Evolutionary conservation across 495 filamentous ascomycete genomes (phyloP).

Genomic region (Podospora tetraspora): DNA sequence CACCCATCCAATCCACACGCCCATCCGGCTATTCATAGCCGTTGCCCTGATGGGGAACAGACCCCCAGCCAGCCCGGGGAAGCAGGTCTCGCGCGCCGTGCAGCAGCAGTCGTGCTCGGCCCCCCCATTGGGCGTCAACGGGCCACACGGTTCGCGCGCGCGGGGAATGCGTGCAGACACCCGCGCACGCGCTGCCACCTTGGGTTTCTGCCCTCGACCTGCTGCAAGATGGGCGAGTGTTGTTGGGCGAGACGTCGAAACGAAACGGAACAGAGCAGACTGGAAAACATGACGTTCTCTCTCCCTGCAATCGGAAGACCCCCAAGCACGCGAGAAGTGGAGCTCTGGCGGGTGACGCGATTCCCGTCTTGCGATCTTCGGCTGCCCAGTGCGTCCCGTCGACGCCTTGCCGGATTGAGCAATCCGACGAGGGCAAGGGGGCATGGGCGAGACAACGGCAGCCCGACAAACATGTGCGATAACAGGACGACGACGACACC

Average conservation of each 20-base stretch:
- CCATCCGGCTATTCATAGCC: neutral
- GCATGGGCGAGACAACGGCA: neutral
- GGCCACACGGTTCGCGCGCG: neutral
- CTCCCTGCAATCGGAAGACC: neutral
- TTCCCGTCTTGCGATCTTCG: constrained; percentile 12
- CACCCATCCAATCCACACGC: neutral
- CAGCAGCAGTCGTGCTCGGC: neutral
- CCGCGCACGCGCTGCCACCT: neutral
- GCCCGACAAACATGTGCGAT: too few relatives aligned
- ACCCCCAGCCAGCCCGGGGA: neutral
- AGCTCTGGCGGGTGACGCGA: constrained; percentile 7
- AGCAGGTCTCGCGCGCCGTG: neutral
- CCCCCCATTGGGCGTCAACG: neutral
- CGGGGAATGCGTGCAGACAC: neutral
- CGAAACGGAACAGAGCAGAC: neutral
- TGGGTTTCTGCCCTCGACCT: neutral
- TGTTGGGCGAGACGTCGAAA: neutral
- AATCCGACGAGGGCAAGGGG: neutral
- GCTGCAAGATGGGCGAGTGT: neutral
- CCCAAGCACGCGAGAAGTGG: neutral
- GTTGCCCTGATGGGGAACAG: neutral
- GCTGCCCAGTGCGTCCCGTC: constrained; percentile 15
- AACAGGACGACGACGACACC: neutral
- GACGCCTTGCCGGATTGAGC: constrained; percentile 4
- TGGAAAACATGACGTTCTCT: neutral